A percentile compares a stretch with the other conserved stretches of the same genome.
These are phyloP conservation scores for Starmerella etchellsii DNA, from an alignment of 805 yeast species.

Conservation along the genomic window DNA sequence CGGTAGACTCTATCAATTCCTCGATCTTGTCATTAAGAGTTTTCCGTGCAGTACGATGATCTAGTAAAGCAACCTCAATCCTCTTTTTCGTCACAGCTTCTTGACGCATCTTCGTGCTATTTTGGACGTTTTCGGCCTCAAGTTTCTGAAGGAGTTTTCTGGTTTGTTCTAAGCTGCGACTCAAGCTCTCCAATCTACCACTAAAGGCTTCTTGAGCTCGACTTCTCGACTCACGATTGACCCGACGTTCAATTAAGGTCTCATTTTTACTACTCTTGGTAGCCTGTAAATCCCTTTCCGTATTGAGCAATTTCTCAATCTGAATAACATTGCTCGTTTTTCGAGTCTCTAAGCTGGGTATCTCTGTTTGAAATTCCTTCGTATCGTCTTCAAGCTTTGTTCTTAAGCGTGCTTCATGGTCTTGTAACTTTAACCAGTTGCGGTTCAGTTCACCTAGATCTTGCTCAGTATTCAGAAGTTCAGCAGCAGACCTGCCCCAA, in stretches of 20 bases:
- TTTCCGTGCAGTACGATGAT: not conserved
- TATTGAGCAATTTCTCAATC: not conserved
- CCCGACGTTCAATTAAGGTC: not conserved
- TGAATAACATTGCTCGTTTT: not conserved
- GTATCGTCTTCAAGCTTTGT: conserved; percentile 1
- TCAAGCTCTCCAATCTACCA: not conserved
- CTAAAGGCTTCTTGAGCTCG: not conserved
- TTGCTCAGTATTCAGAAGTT: not conserved
- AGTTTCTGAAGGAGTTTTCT: not conserved
- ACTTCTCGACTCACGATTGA: not conserved
- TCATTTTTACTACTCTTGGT: not conserved
- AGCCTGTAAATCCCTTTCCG: not conserved
- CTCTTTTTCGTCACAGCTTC: not conserved
- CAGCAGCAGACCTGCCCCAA: not conserved
- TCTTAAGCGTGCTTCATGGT: not conserved
- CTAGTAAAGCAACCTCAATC: not conserved
- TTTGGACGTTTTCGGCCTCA: not conserved
- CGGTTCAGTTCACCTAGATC: not conserved
- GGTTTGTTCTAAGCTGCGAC: not conserved
- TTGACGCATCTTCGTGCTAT: not conserved
- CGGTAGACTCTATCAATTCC: not conserved
- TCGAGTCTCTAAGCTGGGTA: conserved; percentile 1
- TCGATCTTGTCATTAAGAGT: not conserved
- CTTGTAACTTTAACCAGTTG: not conserved
- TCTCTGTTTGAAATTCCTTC: not conserved